These are phyloP conservation scores for Pichia inconspicua DNA, from an alignment of 1,139 yeast genomes.

Conservation along the genomic window DNA sequence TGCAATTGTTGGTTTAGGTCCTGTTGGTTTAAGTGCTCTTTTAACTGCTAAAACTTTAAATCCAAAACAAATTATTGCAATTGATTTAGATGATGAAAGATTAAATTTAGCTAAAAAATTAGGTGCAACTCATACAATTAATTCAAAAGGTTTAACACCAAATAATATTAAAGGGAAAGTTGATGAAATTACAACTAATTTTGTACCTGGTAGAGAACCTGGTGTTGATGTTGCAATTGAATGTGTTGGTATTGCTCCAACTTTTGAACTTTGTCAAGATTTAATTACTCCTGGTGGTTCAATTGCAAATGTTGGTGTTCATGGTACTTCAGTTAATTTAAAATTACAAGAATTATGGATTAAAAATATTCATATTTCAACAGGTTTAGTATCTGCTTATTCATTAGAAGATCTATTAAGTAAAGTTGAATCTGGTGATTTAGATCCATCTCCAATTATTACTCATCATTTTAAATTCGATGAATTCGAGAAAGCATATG, in stretches of 20 bases:
- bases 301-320: conserved; percentile 42
- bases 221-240: conserved; percentile 47
- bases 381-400: conserved; percentile 39
- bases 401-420: conserved; percentile 32
- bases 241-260: conserved; percentile 39
- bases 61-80: conserved; percentile 34
- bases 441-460: conserved; percentile 41
- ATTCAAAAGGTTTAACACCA: conserved; percentile 27
- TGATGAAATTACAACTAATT: conserved; percentile 21
- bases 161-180: conserved; percentile 27
- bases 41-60: conserved; percentile 33
- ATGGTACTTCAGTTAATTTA: conserved; percentile 36
- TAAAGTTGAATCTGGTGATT: conserved; percentile 27
- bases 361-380: conserved; percentile 35
- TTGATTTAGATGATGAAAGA: conserved; percentile 38
- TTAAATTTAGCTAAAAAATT: conserved; percentile 33
- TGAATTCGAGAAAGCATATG: conserved; percentile 57
- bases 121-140: conserved; percentile 37
- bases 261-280: conserved; percentile 39
- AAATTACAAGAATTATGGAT: conserved; percentile 40
- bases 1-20: conserved; percentile 43
- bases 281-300: conserved; percentile 42
- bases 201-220: conserved; percentile 21
- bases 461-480: conserved; percentile 54
- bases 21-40: conserved; percentile 40